Evolutionary conservation across 176 grass and related monocot genomes (phyloP).

Genomic region (Phoenix roebelenii): DNA sequence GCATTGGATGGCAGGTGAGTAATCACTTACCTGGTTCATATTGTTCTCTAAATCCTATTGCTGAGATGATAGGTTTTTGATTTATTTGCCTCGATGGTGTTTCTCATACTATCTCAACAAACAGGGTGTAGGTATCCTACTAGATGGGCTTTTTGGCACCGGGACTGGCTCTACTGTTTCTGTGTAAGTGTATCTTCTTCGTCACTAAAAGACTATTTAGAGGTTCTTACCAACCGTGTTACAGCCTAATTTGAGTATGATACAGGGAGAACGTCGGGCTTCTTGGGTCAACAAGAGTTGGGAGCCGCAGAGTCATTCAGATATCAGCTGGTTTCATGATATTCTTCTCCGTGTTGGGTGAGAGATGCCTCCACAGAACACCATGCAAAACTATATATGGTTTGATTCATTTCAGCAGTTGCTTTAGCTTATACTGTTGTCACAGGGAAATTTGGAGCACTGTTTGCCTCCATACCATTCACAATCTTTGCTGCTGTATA

Average conservation of each 20-base stretch:
- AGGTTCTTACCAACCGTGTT: too few species aligned
- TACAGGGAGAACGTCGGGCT: slow-evolving; percentile 90
- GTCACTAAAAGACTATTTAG: too few species aligned
- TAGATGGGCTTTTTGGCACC: slow-evolving; percentile 7
- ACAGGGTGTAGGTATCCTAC: slow-evolving; percentile 20
- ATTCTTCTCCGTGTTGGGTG: slow-evolving; percentile 95
- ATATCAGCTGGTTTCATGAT: slow-evolving; percentile 98
- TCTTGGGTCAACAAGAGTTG: slow-evolving; percentile 78
- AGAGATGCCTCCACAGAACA: slow-evolving; percentile 2
- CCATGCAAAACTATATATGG: too few species aligned
- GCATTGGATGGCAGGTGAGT: slow-evolving; percentile 89
- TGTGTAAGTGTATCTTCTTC: not conserved
- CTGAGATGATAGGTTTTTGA: slow-evolving; percentile 1
- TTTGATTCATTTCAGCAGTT: too few species aligned
- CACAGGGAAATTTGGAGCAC: slow-evolving; percentile 90
- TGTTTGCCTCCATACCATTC: slow-evolving; percentile 94
- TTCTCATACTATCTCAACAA: not conserved
- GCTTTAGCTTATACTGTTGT: not conserved
- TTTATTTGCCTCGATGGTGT: not conserved
- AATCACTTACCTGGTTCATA: not conserved
- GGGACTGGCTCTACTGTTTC: slow-evolving; percentile 5
- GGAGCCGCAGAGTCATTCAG: slow-evolving; percentile 85
- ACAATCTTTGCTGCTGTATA: slow-evolving; percentile 89
- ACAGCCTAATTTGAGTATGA: too few species aligned
- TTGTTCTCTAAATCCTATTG: slow-evolving; percentile 12